Percentiles rank a stretch among this genome's conserved stretches.
These are phyloP conservation scores for Rhamnella rubrinervis DNA, from an alignment of 331 rosid species.

Conservation along the genomic window DNA sequence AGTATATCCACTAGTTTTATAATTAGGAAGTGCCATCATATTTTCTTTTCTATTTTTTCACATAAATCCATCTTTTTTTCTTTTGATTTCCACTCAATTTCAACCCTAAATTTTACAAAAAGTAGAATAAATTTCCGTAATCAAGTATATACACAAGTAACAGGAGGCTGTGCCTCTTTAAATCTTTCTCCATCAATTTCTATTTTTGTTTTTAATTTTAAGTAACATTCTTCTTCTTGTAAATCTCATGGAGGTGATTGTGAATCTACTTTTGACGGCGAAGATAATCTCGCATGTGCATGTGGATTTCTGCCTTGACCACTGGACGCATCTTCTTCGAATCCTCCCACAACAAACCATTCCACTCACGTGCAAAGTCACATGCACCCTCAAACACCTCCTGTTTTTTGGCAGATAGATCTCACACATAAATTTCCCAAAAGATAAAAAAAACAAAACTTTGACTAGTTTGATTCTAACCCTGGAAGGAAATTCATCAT, in stretches of 20 bases:
- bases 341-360: conserved; percentile 88
- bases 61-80: no score
- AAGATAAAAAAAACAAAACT: background rate
- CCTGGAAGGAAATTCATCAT: conserved; percentile 87
- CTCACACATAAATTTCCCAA: background rate
- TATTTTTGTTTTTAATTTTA: background rate
- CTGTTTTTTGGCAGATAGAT: conserved; percentile 48
- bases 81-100: no score
- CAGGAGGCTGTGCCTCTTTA: background rate
- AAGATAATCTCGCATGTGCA: conserved; percentile 63
- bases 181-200: background rate
- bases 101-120: no score
- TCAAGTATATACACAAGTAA: background rate
- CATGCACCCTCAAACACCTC: conserved; percentile 84
- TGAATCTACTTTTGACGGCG: conserved; percentile 59
- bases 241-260: no score
- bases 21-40: no score
- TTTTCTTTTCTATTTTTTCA: no score
- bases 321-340: conserved; percentile 76
- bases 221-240: background rate
- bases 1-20: no score
- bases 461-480: conserved; percentile 37
- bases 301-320: conserved; percentile 69
- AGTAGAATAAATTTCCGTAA: background rate
- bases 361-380: conserved; percentile 86